These are phyloP conservation scores for Gamsiella multidivaricata DNA, from an alignment of 192 early-diverging fungal species.

Conservation along the genomic window DNA sequence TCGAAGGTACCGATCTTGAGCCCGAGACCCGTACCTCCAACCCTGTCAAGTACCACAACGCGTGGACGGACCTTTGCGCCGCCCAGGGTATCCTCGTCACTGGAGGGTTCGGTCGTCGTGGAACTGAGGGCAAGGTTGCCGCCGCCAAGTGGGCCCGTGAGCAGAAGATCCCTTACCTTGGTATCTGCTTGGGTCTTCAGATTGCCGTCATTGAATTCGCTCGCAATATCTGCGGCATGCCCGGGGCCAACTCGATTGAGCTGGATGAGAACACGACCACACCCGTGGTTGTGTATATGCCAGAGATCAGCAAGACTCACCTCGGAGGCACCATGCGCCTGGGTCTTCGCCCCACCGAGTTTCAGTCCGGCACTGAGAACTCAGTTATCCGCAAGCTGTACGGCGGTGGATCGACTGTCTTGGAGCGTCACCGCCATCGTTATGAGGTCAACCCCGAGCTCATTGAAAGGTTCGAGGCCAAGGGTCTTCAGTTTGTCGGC, in stretches of 20 bases:
- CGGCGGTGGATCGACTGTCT: constrained; percentile 57
- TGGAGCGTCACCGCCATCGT: constrained; percentile 93
- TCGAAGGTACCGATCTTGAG: constrained; percentile 94
- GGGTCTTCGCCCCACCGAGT: constrained; percentile 82
- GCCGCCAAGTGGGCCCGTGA: constrained; percentile 97
- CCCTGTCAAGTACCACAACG: constrained; percentile 93
- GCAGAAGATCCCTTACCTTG: constrained; percentile 96
- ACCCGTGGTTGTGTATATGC: constrained; percentile 95
- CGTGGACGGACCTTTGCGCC: constrained; percentile 90
- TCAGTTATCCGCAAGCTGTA: constrained; percentile 81
- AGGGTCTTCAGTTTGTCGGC: constrained; percentile 90
- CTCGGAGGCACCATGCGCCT: constrained; percentile 98
- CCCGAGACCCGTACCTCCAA: constrained; percentile 69
- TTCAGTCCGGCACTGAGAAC: constrained; percentile 68
- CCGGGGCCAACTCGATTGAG: constrained; percentile 87
- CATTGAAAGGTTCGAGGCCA: constrained; percentile 77
- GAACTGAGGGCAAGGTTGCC: constrained; percentile 94
- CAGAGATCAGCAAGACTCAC: constrained; percentile 91
- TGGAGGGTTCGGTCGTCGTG: constrained; percentile 95
- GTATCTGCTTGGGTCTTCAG: constrained; percentile 96
- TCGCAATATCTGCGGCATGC: constrained; percentile 86
- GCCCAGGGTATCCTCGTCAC: constrained; percentile 95
- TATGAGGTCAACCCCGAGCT: constrained; percentile 97
- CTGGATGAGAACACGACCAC: constrained; percentile 76
- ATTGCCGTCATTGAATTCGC: constrained; percentile 97